Percentiles rank a stretch among this genome's conserved stretches.
phyloP scores from a whole-genome alignment of 2,329 filamentous ascomycete species.

The Colletotrichum tamarilloi region DNA sequence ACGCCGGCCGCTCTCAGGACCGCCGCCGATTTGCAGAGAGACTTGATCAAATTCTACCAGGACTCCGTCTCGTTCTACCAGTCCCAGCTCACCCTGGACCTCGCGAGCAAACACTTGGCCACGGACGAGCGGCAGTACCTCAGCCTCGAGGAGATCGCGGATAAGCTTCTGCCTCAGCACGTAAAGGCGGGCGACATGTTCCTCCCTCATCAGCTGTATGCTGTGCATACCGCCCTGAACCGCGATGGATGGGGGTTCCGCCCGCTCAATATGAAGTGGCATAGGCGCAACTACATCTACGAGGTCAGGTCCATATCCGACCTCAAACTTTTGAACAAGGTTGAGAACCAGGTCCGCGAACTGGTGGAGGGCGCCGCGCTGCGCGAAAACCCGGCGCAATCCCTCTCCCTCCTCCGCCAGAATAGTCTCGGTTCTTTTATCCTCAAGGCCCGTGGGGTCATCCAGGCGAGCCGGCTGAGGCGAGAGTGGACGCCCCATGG shows the following conservation, averaged over 20 bases:
- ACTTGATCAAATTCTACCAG: slow-evolving; percentile 59
- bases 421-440: slow-evolving; percentile 58
- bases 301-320: slow-evolving; percentile 53
- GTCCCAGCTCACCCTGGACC: slow-evolving; percentile 58
- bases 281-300: slow-evolving; percentile 50
- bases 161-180: slow-evolving; percentile 52
- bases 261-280: slow-evolving; percentile 53
- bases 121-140: slow-evolving; percentile 54
- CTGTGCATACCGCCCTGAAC: slow-evolving; percentile 74
- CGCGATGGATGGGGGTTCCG: slow-evolving; percentile 72
- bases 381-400: slow-evolving; percentile 16
- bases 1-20: slow-evolving; percentile 10
- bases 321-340: slow-evolving; percentile 60
- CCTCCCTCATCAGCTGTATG: slow-evolving; percentile 68
- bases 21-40: slow-evolving; percentile 52
- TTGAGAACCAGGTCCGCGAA: slow-evolving; percentile 63
- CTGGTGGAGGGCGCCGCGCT: slow-evolving; percentile 56
- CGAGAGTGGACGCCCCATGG: slow-evolving; percentile 63
- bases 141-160: slow-evolving; percentile 63
- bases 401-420: slow-evolving; percentile 38
- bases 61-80: slow-evolving; percentile 59
- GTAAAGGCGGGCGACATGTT: slow-evolving; percentile 51
- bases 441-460: slow-evolving; percentile 57
- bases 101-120: slow-evolving; percentile 54
- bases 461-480: slow-evolving; percentile 61